Percentiles rank a stretch among this genome's conserved stretches.
These are phyloP conservation scores for Pelargonium nanum DNA, from an alignment of 345 rosid genomes.

Conservation along the genomic window DNA sequence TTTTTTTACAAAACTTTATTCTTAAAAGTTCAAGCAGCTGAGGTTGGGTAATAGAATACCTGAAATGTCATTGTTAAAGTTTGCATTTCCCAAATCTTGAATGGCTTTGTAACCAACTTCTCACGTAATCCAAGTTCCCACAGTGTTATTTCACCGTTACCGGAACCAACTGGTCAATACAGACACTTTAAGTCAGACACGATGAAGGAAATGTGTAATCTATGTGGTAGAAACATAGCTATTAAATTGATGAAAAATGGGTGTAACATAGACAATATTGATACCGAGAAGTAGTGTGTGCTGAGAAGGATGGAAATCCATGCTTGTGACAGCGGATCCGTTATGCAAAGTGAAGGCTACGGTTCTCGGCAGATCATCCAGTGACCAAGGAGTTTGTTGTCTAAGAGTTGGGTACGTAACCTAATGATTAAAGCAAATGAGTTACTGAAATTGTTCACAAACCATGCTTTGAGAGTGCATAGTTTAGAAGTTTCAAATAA, in stretches of 20 bases:
- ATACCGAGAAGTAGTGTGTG: conserved; percentile 72
- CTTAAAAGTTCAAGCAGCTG: neutral
- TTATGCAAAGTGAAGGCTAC: conserved; percentile 58
- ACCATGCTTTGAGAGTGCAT: neutral
- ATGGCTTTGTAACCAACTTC: conserved; percentile 58
- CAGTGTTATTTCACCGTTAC: conserved; percentile 64
- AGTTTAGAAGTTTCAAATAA: neutral
- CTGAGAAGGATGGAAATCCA: conserved; percentile 79
- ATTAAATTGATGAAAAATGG: neutral
- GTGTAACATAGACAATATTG: conserved; percentile 7
- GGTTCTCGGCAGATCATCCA: conserved; percentile 74
- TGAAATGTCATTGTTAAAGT: conserved; percentile 47
- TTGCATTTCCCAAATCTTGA: conserved; percentile 60
- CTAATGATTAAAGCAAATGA: conserved; percentile 19
- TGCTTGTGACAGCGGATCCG: conserved; percentile 72
- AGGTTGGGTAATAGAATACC: conserved; percentile 28
- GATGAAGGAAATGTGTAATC: neutral
- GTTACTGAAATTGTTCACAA: neutral
- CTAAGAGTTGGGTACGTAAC: conserved; percentile 55
- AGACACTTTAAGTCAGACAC: conserved; percentile 18
- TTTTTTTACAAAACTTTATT: neutral
- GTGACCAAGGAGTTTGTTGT: conserved; percentile 53
- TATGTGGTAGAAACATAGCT: neutral
- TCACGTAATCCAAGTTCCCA: conserved; percentile 65
- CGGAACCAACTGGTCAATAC: conserved; percentile 55